These are phyloP conservation scores for Teunomyces gatunensis DNA, from an alignment of 805 yeast genomes.

Conservation along the genomic window DNA sequence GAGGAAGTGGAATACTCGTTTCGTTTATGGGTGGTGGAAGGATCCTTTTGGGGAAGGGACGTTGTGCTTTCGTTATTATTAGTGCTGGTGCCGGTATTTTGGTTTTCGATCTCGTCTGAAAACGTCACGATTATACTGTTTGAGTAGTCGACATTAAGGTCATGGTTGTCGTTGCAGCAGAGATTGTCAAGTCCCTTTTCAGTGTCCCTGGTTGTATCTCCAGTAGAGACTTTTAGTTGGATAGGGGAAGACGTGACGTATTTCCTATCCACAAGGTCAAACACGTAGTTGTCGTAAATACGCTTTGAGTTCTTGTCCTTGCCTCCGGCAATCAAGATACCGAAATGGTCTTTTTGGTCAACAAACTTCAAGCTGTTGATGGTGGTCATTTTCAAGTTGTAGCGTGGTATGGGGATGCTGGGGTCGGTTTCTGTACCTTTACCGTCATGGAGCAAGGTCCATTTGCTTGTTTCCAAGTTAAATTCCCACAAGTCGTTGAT, in stretches of 20 bases:
- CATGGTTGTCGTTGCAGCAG: slow-evolving; percentile 14
- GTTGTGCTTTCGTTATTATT: neutral
- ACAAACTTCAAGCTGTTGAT: slow-evolving; percentile 36
- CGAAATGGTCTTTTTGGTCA: slow-evolving; percentile 41
- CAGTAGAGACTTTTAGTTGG: slow-evolving; percentile 13
- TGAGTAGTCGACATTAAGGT: slow-evolving; percentile 29
- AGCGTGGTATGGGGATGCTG: slow-evolving; percentile 40
- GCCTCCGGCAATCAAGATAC: slow-evolving; percentile 57
- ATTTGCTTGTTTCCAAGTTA: slow-evolving; percentile 47
- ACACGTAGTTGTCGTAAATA: slow-evolving; percentile 36
- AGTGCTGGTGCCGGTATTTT: slow-evolving; percentile 3
- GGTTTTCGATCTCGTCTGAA: slow-evolving; percentile 14
- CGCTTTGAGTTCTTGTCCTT: slow-evolving; percentile 32
- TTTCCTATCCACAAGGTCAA: slow-evolving; percentile 42
- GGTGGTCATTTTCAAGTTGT: slow-evolving; percentile 50
- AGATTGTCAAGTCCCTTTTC: slow-evolving; percentile 12
- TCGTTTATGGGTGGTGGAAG: neutral
- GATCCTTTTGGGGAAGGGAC: neutral
- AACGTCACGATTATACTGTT: slow-evolving; percentile 34
- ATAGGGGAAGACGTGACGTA: slow-evolving; percentile 26
- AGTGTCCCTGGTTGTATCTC: slow-evolving; percentile 11
- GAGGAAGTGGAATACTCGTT: slow-evolving; percentile 3
- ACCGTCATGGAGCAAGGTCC: slow-evolving; percentile 51
- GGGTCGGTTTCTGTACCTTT: slow-evolving; percentile 16
- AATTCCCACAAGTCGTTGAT: slow-evolving; percentile 71